Evolutionary conservation across 2,329 filamentous ascomycete genomes (phyloP), one percentile per base, ranked within the genome.

Genomic region (Penicillium sp.): DNA sequence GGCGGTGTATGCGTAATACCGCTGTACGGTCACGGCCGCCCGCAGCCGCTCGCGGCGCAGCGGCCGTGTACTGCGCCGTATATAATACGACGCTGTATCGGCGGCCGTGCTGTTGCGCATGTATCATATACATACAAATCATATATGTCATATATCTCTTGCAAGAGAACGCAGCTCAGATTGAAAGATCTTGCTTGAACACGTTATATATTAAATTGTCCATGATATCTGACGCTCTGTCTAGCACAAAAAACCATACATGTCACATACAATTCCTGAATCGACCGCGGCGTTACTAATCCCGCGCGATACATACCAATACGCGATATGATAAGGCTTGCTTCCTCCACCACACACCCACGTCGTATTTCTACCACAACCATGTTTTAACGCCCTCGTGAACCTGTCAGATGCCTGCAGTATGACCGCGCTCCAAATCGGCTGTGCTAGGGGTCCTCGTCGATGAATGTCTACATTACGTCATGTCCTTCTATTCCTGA

Each of bases 281-380:
- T 5, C 5, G 26, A 30, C 26, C 5, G 26, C 26, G 26, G 26
- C 9, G n/a, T 61, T 64, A 68, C 65, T 64, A 67, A 70, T 12
- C 20, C 20, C 26, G 24, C 28, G 43, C 11, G 3, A 47, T 46
- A 67, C 62, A 64, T 42, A 20, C 55, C 38, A 21, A 42, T n/a
- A 52, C 28, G 49, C 30, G 43, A 54, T 58, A 56, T 53, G 55
- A 56, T 49, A 55, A 35, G 42, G 24, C 24, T 46, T 26, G 24
- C 20, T 33, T n/a, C n/a, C n/a, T n/a, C n/a, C n/a, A n/a, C n/a
- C n/a, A n/a, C n/a, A n/a, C n/a, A n/a, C 35, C 38, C 18, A 28
- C 3, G 5, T 35, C 42, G 23, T 26, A 42, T 24, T 42, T 20
- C 18, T 28, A 47, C 51, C 42, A 47, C 28, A 40, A 16, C 43